Conservation (phyloP, 306 rosid species). For the Lotus japonicus region DNA sequence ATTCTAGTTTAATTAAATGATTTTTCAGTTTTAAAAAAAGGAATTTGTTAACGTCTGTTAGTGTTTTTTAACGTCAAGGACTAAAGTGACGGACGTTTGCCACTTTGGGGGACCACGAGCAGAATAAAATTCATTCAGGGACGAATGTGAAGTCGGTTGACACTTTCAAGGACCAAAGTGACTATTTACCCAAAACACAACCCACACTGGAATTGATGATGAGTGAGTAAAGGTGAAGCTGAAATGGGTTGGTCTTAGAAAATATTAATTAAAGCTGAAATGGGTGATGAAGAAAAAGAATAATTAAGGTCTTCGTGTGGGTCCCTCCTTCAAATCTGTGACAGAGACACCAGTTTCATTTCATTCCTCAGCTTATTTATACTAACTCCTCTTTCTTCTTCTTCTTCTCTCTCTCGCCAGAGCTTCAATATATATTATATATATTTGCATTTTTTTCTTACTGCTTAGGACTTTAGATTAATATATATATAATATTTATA, state of each 20-base stretch:
- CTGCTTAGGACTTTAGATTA: slow-evolving; percentile 18
- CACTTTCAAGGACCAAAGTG: too few species aligned
- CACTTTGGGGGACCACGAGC: too few species aligned
- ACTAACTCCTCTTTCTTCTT: slow-evolving; percentile 21
- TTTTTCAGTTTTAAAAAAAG: too few species aligned
- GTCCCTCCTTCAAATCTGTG: slow-evolving; percentile 76
- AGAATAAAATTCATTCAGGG: too few species aligned
- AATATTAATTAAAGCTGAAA: slow-evolving; percentile 41
- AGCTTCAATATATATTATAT: slow-evolving; percentile 5
- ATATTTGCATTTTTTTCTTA: not conserved
- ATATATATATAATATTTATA: not conserved
- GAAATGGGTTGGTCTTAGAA: slow-evolving; percentile 32
- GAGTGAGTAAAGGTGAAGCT: slow-evolving; percentile 36
- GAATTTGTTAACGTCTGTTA: too few species aligned
- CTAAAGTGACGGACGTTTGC: too few species aligned
- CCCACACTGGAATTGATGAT: too few species aligned
- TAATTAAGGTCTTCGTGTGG: slow-evolving; percentile 71
- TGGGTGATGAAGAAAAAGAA: slow-evolving; percentile 37
- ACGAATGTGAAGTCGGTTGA: too few species aligned
- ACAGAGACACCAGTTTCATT: slow-evolving; percentile 72
- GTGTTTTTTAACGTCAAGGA: too few species aligned
- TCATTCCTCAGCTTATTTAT: slow-evolving; percentile 40
- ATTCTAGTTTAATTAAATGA: too few species aligned
- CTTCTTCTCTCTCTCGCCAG: slow-evolving; percentile 11
- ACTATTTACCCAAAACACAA: too few species aligned